phyloP scores from a whole-genome alignment of 1,139 yeast genomes.

The Debaryomycetaceae sp. region DNA sequence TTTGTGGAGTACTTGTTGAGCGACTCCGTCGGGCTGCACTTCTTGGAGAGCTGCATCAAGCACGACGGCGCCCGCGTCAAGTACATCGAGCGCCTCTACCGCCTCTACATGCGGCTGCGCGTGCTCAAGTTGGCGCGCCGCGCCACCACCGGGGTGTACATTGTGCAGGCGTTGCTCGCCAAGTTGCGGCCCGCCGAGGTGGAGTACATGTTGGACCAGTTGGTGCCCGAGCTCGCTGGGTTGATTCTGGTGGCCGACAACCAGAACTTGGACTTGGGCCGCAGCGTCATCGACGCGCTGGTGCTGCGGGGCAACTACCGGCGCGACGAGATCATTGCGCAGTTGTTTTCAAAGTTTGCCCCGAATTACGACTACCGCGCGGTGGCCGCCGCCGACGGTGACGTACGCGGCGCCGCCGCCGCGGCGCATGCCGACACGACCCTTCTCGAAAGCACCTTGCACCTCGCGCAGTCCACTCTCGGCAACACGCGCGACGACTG shows the following conservation, averaged over 20 bases:
- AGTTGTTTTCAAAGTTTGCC: constrained; percentile 56
- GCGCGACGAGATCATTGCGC: constrained; percentile 60
- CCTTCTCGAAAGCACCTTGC: constrained; percentile 57
- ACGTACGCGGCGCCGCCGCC: too few species aligned
- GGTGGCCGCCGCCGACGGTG: too few species aligned
- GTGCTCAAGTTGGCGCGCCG: constrained; percentile 69
- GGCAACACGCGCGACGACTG: constrained; percentile 83
- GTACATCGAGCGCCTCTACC: constrained; percentile 66
- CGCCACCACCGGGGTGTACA: constrained; percentile 77
- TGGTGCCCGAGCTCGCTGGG: constrained; percentile 63
- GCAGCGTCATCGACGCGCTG: constrained; percentile 66
- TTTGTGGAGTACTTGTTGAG: constrained; percentile 81
- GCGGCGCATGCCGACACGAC: constrained; percentile 49
- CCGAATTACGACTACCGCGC: constrained; percentile 38
- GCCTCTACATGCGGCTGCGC: constrained; percentile 68
- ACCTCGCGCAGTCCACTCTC: constrained; percentile 63
- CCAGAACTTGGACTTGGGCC: constrained; percentile 68
- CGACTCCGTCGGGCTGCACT: constrained; percentile 89
- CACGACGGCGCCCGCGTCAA: constrained; percentile 60
- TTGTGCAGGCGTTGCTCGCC: constrained; percentile 65
- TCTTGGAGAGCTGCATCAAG: constrained; percentile 67
- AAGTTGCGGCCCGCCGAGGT: constrained; percentile 58
- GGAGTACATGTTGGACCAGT: constrained; percentile 59
- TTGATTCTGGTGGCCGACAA: constrained; percentile 48
- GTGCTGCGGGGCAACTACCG: constrained; percentile 54